Base-by-base conservation (phyloP, 306 rosid species). In the Quercus wislizeni region DNA sequence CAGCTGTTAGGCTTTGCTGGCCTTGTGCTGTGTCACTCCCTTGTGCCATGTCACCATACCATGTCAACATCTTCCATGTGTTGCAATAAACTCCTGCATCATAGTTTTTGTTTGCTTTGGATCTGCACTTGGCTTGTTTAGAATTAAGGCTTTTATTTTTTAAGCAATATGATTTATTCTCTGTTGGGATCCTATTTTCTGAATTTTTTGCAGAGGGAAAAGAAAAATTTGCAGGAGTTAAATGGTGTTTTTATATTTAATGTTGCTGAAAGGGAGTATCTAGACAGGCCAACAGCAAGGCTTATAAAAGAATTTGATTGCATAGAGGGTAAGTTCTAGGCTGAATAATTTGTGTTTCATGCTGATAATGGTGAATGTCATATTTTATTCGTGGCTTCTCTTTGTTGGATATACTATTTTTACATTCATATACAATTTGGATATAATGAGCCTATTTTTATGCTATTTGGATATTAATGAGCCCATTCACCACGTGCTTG, bases 251-350 rank as follows among this genome's bases (percentile, higher is more conserved):
- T 76, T 84, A 91, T 90, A 70, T 92, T 86, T 75, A 83, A 80
- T 83, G 97, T 91, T 80, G 71, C 90, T 80, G 97, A 92, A 67
- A 82, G 94, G 80, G 99, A 92, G 49, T 69, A 78, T 83, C 89
- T 95, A 57, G 98, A 95, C 86, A 88, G 95, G 84, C 92, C 97
- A 55, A 95, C 97, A 23, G 99, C 98, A 14, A 90, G 90, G 88
- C 89, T 95, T 38, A 88, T 95, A 71, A 92, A 92, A 82, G 91
- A 90, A 82, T 81, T 92, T 82, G 91, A 88, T 76, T 28, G 17
- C 52, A 12, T 94, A 54, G 91, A 91, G 79, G 97, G 97, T 93
- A 86, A 70, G 81, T 76, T 58, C 64, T 62, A 5, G 59, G 46
- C 43, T 69, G 46, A 81, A 57, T 67, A 11, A 6, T 15, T 67